phyloP scores from a whole-genome alignment of 2,329 filamentous ascomycete genomes.

The Diplocarpon mali region DNA sequence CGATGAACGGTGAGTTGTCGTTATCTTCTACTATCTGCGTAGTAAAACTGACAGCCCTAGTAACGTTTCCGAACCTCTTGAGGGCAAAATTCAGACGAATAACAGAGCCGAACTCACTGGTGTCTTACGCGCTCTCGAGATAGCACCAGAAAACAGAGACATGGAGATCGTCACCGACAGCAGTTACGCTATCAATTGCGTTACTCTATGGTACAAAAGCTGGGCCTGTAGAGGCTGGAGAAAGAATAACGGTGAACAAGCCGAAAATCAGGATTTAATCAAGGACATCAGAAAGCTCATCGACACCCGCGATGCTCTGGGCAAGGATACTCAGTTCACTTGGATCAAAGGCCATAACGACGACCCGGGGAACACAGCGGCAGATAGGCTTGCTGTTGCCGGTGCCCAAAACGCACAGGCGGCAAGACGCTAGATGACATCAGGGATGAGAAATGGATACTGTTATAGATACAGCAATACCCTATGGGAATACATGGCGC shows the following conservation, averaged over 20 bases:
- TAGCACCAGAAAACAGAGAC: constrained; percentile 53
- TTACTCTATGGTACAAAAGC: constrained; percentile 68
- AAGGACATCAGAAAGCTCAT: constrained; percentile 61
- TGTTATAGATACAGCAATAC: not conserved
- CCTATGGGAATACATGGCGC: not conserved
- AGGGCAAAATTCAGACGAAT: constrained; percentile 61
- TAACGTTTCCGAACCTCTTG: constrained; percentile 35
- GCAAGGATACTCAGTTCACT: constrained; percentile 56
- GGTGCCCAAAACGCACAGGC: constrained; percentile 36
- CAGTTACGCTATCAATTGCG: constrained; percentile 81
- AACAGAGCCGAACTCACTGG: constrained; percentile 92
- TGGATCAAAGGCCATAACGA: constrained; percentile 85
- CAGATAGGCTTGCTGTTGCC: constrained; percentile 65
- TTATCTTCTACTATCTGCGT: not conserved
- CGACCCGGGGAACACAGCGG: constrained; percentile 65
- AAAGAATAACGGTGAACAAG: constrained; percentile 56
- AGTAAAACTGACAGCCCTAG: constrained; percentile 27
- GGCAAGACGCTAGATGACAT: not conserved
- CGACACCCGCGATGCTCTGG: constrained; percentile 50
- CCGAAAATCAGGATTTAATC: constrained; percentile 82
- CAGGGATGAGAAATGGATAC: not conserved
- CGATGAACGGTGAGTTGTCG: constrained; percentile 38
- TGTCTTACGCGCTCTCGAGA: constrained; percentile 71
- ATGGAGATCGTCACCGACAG: constrained; percentile 82
- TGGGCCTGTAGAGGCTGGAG: constrained; percentile 73